Evolutionary conservation across 345 rosid genomes (phyloP).

Genomic region (Ailanthus altissimus): DNA sequence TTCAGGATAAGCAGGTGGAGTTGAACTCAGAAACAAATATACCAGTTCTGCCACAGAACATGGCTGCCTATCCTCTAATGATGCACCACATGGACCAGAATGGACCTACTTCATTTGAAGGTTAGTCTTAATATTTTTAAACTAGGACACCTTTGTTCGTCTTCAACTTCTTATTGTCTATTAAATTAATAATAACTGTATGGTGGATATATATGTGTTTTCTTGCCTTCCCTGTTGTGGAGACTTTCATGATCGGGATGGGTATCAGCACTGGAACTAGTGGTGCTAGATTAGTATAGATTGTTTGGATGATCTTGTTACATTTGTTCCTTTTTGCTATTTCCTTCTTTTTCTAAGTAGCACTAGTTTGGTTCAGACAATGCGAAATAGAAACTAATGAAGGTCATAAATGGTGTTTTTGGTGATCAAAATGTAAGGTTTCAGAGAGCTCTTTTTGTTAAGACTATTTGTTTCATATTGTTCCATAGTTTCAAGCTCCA

Average conservation of each 20-base stretch:
- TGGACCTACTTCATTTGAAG: conserved; percentile 50
- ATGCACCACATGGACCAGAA: conserved; percentile 44
- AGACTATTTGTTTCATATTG: background rate
- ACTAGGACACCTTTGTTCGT: background rate
- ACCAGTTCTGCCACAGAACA: conserved; percentile 46
- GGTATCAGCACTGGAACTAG: background rate
- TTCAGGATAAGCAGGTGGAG: conserved; percentile 70
- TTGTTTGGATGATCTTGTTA: background rate
- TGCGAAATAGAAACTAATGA: background rate
- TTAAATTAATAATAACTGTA: background rate
- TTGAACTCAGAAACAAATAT: conserved; percentile 53
- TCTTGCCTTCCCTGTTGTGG: background rate
- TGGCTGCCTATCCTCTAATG: conserved; percentile 51
- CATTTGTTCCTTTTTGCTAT: background rate
- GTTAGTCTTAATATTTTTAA: conserved; percentile 35
- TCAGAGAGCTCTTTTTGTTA: background rate
- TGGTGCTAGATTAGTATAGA: background rate
- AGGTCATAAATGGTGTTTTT: background rate
- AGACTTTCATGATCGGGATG: background rate
- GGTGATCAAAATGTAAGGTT: background rate
- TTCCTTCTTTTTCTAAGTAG: background rate
- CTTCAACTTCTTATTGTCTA: background rate
- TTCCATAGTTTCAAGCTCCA: background rate
- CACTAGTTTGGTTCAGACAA: conserved; percentile 6
- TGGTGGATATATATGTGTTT: background rate